phyloP scores from a whole-genome alignment of 2,329 filamentous ascomycete species.

The Ramichloridium luteum region DNA sequence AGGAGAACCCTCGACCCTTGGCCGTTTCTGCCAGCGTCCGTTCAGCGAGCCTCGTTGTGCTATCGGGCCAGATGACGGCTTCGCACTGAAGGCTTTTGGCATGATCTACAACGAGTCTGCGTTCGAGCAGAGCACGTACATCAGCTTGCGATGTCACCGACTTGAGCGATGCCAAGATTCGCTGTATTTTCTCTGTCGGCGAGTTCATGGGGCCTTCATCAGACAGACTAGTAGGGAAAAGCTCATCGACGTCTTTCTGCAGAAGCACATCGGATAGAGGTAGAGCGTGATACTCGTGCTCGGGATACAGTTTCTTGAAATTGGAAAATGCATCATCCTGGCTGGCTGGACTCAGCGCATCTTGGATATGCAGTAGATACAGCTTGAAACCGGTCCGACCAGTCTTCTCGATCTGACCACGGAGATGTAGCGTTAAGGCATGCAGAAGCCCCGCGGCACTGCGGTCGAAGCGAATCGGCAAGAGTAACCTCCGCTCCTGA shows the following conservation, averaged over 20 bases:
- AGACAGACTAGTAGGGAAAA: background rate
- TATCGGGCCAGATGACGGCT: constrained; percentile 70
- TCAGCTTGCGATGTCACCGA: constrained; percentile 65
- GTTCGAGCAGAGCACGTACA: constrained; percentile 56
- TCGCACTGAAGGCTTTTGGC: constrained; percentile 51
- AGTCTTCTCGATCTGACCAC: constrained; percentile 51
- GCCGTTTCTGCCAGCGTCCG: constrained; percentile 77
- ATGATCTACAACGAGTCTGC: constrained; percentile 55
- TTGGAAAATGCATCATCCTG: constrained; percentile 27
- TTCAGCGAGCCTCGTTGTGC: constrained; percentile 76
- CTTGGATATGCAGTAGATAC: constrained; percentile 39
- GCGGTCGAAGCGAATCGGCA: constrained; percentile 72
- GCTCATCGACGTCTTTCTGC: constrained; percentile 6
- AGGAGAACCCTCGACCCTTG: constrained; percentile 73
- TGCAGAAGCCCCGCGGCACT: constrained; percentile 70
- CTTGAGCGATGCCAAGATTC: constrained; percentile 6
- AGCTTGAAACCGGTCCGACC: constrained; percentile 57
- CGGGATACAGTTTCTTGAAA: constrained; percentile 50
- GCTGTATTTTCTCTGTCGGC: constrained; percentile 2
- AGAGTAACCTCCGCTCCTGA: constrained; percentile 46
- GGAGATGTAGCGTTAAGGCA: constrained; percentile 58
- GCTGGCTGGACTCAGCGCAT: constrained; percentile 12
- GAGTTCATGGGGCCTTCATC: background rate
- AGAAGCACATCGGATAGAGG: constrained; percentile 8
- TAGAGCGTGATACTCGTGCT: constrained; percentile 31